Evolutionary conservation across 257 asterid species (phyloP).

Genomic region (Striga asiatica): DNA sequence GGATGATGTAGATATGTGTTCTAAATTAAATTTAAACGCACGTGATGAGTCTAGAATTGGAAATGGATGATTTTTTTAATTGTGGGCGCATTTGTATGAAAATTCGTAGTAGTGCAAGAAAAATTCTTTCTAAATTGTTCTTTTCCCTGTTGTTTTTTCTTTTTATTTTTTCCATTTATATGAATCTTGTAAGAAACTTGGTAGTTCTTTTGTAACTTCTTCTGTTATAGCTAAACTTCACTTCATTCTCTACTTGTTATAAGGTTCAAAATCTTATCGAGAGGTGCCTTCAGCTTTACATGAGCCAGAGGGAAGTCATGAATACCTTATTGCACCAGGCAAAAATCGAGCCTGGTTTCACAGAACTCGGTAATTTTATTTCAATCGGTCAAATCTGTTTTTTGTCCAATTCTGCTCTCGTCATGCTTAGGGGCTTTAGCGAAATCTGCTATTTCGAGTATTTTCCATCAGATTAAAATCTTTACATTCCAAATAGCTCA

Average conservation of each 20-base stretch:
- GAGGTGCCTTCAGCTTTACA: conserved; percentile 88
- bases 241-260: conserved; percentile 1
- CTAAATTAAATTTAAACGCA: background rate
- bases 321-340: conserved; percentile 53
- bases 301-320: conserved; percentile 68
- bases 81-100: too few relatives aligned
- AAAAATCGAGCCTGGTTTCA: conserved; percentile 73
- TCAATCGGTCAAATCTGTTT: background rate
- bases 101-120: too few relatives aligned
- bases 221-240: background rate
- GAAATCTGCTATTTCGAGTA: too few relatives aligned
- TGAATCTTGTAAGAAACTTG: background rate
- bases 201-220: too few relatives aligned
- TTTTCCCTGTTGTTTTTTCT: too few relatives aligned
- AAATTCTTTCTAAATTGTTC: too few relatives aligned
- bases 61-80: too few relatives aligned
- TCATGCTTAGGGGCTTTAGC: too few relatives aligned
- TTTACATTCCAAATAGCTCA: too few relatives aligned
- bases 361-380: conserved; percentile 61
- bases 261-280: conserved; percentile 91
- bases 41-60: background rate
- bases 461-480: too few relatives aligned
- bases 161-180: background rate
- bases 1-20: background rate
- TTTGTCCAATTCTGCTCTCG: background rate